Conservation (phyloP, 768 basidiomycete species). For the Suillus alpinus region DNA sequence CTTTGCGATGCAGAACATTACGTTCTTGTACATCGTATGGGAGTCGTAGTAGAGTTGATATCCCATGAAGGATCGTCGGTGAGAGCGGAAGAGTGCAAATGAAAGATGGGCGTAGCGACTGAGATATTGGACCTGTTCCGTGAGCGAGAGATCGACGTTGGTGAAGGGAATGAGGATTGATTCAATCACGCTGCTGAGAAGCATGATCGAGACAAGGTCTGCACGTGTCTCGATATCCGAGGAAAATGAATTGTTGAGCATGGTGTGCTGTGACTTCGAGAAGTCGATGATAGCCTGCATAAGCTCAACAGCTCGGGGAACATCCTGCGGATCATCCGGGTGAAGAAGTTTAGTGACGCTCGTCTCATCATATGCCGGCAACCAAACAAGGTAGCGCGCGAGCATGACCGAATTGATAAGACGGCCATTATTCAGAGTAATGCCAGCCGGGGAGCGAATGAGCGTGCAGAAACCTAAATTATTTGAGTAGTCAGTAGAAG, state of each 20-base stretch:
- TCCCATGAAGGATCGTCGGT: constrained; percentile 24
- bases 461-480: constrained; percentile 13
- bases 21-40: constrained; percentile 29
- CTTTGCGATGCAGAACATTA: constrained; percentile 14
- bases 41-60: constrained; percentile 22
- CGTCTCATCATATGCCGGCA: background rate
- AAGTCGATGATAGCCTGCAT: constrained; percentile 10
- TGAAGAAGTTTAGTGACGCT: constrained; percentile 14
- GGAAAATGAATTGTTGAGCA: background rate
- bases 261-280: background rate
- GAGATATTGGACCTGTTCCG: background rate
- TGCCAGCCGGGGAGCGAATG: constrained; percentile 3
- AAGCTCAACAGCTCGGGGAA: constrained; percentile 29
- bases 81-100: background rate
- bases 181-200: background rate
- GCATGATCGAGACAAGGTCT: background rate
- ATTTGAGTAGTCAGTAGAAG: background rate
- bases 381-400: background rate
- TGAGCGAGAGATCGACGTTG: background rate
- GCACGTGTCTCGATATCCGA: background rate
- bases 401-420: background rate
- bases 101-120: background rate
- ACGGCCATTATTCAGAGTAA: background rate
- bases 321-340: constrained; percentile 32
- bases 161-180: background rate